Evolutionary conservation across 164 flowering plant genomes (phyloP).

Genomic region (Dillenia suffruticosa): DNA sequence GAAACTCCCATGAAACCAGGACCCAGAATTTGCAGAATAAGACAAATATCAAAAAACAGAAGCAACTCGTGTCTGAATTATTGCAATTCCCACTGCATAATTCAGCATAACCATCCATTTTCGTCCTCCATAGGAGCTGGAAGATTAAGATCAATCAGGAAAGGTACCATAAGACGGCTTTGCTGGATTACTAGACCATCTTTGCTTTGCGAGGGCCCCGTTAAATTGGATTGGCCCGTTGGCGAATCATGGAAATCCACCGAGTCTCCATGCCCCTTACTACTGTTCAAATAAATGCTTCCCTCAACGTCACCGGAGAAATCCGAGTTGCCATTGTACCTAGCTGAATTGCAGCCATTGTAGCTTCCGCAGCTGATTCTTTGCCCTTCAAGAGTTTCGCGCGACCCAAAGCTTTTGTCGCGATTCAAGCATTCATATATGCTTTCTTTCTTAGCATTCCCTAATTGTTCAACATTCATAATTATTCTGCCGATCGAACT

Average conservation of each 20-base stretch:
- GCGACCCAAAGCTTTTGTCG: conserved; percentile 50
- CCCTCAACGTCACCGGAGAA: conserved; percentile 17
- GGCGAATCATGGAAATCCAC: conserved; percentile 52
- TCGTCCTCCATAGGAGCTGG: conserved; percentile 52
- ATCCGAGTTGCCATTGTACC: conserved; percentile 25
- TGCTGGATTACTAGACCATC: conserved; percentile 26
- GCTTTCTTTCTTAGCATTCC: conserved; percentile 26
- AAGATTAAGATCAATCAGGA: conserved; percentile 65
- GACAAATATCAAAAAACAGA: conserved; percentile 22
- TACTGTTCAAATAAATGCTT: conserved; percentile 28
- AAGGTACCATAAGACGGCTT: conserved; percentile 17
- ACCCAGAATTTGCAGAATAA: conserved; percentile 3
- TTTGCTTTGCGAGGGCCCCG: conserved; percentile 26
- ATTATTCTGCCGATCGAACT: conserved; percentile 14
- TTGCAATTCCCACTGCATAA: conserved; percentile 29
- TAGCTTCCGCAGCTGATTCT: conserved; percentile 46
- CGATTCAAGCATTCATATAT: conserved; percentile 44
- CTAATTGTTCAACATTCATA: conserved; percentile 14
- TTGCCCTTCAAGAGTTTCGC: conserved; percentile 61
- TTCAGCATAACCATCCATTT: conserved; percentile 12
- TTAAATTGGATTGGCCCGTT: conserved; percentile 67
- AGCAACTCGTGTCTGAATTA: conserved; percentile 25
- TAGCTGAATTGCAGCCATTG: conserved; percentile 28
- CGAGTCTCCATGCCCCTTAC: conserved; percentile 53
- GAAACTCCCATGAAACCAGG: conserved; percentile 13